Base-by-base conservation (phyloP, 2,329 filamentous ascomycete genomes). In the Talaromyces atroroseus region DNA sequence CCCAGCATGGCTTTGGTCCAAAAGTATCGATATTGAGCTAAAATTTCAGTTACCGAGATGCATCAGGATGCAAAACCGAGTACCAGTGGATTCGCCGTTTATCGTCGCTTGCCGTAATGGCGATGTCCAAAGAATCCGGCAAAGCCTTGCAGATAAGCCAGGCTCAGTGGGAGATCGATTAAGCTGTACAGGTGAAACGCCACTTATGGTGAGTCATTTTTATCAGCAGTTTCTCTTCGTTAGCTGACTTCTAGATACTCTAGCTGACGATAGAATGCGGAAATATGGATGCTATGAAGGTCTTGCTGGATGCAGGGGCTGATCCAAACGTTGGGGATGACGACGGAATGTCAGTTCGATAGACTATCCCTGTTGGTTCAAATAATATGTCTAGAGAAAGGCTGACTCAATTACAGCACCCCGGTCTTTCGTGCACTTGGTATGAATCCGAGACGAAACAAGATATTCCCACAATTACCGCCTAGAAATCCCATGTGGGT, bases 1-100 rank as follows among this genome's bases (percentile, higher is more conserved):
- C 26, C 49, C 49, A 16, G 29, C 49, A 10, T 52, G 49, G 49
- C 23, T 52, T 42, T 52, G 49, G 49, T 44, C 49, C 14, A 52
- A 44, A 14, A 52, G 38, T 12, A 44, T 52, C 24, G 49, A 52
- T 2, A 10, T 52, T 45, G 23, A 52, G 24, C 18, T 52, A 21
- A 36, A 52, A 2, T 3, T 52, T 0, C 49, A 23, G 2, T 44
- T 52, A 44, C 49, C 49, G 24, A 52, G 10, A n/a, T 44, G 29
- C 12, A 44, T 52, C 8, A 52, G 38, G 12, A 52, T 44, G 49
- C 49, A 52, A 20, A 52, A 52, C 21, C 36, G 49, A 52, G 38
- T 44, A 11, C 2, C 4, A 2, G 24, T 6, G 16, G 38, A 52
- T 4, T 52, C 38, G 5, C 23, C 36, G 7, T 52, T 40, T 2